phyloP scores from a whole-genome alignment of 768 basidiomycete genomes.

The Xerocomellus amylosporus region DNA sequence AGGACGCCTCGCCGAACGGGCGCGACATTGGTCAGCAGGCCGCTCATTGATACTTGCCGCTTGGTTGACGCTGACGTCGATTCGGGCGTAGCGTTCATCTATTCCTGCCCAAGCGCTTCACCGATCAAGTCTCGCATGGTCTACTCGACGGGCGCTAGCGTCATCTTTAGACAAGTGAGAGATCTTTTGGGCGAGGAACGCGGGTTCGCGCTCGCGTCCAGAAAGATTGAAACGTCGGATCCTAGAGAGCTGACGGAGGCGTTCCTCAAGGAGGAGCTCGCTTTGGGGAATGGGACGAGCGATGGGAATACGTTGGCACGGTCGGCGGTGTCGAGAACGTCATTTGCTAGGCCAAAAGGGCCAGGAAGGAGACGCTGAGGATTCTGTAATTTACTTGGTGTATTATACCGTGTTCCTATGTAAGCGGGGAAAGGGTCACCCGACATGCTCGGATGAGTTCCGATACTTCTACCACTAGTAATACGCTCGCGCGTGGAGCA shows the following conservation, averaged over 20 bases:
- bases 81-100: slow-evolving; percentile 71
- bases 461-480: too few relatives aligned
- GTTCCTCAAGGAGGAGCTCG: slow-evolving; percentile 60
- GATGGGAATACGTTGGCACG: slow-evolving; percentile 15
- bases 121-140: slow-evolving; percentile 87
- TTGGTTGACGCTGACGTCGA: slow-evolving; percentile 1
- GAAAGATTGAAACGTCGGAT: slow-evolving; percentile 83
- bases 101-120: slow-evolving; percentile 80
- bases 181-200: slow-evolving; percentile 44
- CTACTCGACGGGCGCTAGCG: slow-evolving; percentile 69
- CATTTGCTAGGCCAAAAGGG: slow-evolving; percentile 70
- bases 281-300: slow-evolving; percentile 21
- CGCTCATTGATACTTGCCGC: neutral
- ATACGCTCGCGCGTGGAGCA: too few relatives aligned
- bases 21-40: slow-evolving; percentile 58
- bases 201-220: slow-evolving; percentile 42
- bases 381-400: neutral
- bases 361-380: slow-evolving; percentile 54
- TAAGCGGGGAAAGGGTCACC: neutral
- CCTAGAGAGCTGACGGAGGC: slow-evolving; percentile 66
- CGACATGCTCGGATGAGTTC: slow-evolving; percentile 23
- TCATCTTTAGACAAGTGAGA: slow-evolving; percentile 57
- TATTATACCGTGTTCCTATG: too few relatives aligned
- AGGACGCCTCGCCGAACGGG: slow-evolving; percentile 41
- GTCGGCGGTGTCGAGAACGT: slow-evolving; percentile 32